These are phyloP conservation scores for Lecanoromycetidae sp. DNA, from an alignment of 2,329 filamentous ascomycete species.

Conservation along the genomic window DNA sequence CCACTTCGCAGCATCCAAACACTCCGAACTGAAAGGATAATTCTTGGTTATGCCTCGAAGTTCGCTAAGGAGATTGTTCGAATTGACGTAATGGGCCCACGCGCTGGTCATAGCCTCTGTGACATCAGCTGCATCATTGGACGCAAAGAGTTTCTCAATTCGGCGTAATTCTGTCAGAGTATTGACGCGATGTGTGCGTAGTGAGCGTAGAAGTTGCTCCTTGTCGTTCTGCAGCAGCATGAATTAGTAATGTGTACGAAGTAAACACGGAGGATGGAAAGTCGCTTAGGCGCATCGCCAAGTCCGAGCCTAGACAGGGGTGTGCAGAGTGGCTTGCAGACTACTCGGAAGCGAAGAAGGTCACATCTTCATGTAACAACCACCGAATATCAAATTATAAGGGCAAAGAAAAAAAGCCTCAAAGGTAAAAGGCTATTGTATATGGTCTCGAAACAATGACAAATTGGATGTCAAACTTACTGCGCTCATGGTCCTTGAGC, in stretches of 20 bases:
- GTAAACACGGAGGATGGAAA: neutral
- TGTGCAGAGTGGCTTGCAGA: neutral
- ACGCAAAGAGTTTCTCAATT: conserved; percentile 54
- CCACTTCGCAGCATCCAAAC: conserved; percentile 52
- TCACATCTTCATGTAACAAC: neutral
- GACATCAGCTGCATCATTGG: conserved; percentile 46
- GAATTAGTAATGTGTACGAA: conserved; percentile 11
- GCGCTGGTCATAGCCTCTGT: conserved; percentile 56
- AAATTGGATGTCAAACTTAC: conserved; percentile 11
- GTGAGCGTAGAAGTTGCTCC: conserved; percentile 48
- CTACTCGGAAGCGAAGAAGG: neutral
- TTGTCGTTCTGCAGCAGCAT: conserved; percentile 31
- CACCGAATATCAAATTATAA: neutral
- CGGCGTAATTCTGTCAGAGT: conserved; percentile 60
- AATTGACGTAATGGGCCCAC: conserved; percentile 60
- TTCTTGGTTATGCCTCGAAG: conserved; percentile 54
- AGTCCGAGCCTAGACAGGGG: conserved; percentile 4
- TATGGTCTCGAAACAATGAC: neutral
- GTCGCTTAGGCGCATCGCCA: neutral
- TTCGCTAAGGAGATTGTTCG: conserved; percentile 56
- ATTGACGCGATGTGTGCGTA: conserved; percentile 57
- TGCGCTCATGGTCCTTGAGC: conserved; percentile 12
- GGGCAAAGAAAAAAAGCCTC: neutral
- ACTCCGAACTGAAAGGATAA: conserved; percentile 55
- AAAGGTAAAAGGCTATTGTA: neutral